These are phyloP conservation scores for Berberis vulgaris DNA, from an alignment of 164 flowering plant species.

Conservation along the genomic window DNA sequence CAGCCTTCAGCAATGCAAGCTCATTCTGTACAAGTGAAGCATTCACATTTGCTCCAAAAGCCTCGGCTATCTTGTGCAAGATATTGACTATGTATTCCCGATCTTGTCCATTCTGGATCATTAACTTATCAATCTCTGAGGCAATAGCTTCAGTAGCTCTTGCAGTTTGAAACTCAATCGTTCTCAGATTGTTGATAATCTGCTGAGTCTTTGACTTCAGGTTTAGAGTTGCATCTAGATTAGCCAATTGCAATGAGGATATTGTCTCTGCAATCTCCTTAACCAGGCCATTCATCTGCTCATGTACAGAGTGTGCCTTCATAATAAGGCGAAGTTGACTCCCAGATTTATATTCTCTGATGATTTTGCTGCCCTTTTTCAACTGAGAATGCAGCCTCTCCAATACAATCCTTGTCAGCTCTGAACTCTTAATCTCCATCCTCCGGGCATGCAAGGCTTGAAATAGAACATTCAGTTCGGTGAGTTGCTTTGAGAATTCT, in stretches of 20 bases:
- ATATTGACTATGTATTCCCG: conserved; percentile 7
- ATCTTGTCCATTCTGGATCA: conserved; percentile 3
- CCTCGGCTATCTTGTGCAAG: conserved; percentile 16
- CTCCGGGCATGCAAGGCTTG: conserved; percentile 7
- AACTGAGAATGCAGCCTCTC: conserved; percentile 13
- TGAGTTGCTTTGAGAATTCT: conserved; percentile 15
- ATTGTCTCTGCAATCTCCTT: conserved; percentile 17
- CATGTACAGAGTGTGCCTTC: conserved; percentile 7
- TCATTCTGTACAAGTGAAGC: conserved; percentile 6
- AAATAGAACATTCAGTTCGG: conserved; percentile 7
- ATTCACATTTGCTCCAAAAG: conserved; percentile 8
- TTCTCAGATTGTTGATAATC: conserved; percentile 10
- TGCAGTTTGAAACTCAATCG: conserved; percentile 12
- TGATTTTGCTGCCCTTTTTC: conserved; percentile 1
- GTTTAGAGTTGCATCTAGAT: conserved; percentile 4
- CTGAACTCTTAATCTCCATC: conserved; percentile 3
- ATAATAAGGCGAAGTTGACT: conserved; percentile 12
- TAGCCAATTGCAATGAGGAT: conserved; percentile 7
- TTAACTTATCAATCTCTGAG: conserved; percentile 10
- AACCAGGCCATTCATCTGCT: conserved; percentile 10
- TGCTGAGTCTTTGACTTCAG: conserved; percentile 7
- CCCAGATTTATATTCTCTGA: conserved; percentile 13
- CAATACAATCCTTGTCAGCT: conserved; percentile 4
- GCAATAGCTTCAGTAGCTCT: conserved; percentile 11
- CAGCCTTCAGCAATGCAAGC: conserved; percentile 13